Base-by-base conservation (phyloP, 1,139 yeast genomes). In the Zygotorulaspora mrakii region DNA sequence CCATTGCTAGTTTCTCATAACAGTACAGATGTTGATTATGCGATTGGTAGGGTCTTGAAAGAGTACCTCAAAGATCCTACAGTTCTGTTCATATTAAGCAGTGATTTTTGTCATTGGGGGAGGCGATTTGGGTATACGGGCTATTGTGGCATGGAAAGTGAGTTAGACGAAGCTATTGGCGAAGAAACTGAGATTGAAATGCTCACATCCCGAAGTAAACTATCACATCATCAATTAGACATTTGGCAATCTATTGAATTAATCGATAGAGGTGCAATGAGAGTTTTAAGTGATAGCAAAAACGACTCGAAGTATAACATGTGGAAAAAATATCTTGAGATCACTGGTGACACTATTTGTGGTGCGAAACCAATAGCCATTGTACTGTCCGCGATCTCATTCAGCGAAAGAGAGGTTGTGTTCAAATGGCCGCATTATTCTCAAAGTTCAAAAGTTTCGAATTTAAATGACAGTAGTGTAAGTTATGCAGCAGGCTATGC, bases 31-130 rank as follows among this genome's bases (percentile, higher is more conserved):
- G 66, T 73, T 33, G 77, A 76, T 40, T 54, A 58, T 10, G 61
- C 65, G 16, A 57, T 84, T 14, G 81, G 82, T 0, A 52, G 59
- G 1, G 52, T 68, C 0, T 66, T 91, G 37, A 61, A 65, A 9
- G 79, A 81, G 1, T 84, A 73, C 51, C 59, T 87, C 40, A 62
- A 60, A 3, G 76, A 82, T 51, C 71, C 72, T 17, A 64, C 65
- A 24, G 82, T 79, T 1, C 34, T 50, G 20, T 84, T 91, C 62
- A 77, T 86, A 17, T 71, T 91, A 4, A 84, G 95, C 55, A 78
- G 94, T 1, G 99, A 91, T 65, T 94, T 91, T 57, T 89, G 97
- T 59, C 98, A 91, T 58, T 91, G 98, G 98, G 96, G 96, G 1
- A 55, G 73, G 3, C 66, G 94, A 33, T 87, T 88, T 57, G 81